A percentile compares a stretch with the other conserved stretches of the same genome.
Evolutionary conservation across 345 rosid genomes (phyloP).

Genomic region (Eucalyptus urophylla): DNA sequence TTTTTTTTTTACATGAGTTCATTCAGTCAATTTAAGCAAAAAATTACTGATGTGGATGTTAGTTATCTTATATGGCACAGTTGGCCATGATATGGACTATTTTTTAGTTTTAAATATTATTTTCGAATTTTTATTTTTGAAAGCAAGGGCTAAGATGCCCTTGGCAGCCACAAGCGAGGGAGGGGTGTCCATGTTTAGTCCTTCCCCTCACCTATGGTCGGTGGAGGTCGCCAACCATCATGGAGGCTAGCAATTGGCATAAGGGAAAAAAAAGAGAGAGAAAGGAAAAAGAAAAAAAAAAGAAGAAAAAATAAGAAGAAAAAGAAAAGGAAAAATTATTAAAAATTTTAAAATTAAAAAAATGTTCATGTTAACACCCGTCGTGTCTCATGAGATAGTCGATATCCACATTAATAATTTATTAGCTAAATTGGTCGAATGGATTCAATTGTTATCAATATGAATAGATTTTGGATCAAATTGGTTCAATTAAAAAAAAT

Average conservation of each 20-base stretch:
- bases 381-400: background rate
- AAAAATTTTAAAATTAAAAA: too few species aligned
- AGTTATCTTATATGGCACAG: background rate
- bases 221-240: background rate
- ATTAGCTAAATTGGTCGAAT: fast-evolving
- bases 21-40: fast-evolving
- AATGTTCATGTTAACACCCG: fast-evolving
- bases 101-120: too few species aligned
- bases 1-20: too few species aligned
- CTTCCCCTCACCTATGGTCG: background rate
- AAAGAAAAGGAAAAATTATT: too few species aligned
- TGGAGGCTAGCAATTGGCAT: background rate
- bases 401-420: background rate
- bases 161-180: background rate
- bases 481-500: background rate
- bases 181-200: background rate
- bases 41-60: fast-evolving
- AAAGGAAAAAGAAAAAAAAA: too few species aligned
- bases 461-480: fast-evolving
- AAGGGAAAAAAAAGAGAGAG: too few species aligned
- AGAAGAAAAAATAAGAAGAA: too few species aligned
- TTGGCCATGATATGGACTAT: background rate
- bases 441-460: background rate
- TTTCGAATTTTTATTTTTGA: background rate
- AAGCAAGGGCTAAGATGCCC: background rate